Evolutionary conservation across 306 rosid genomes (phyloP).

Genomic region (Dryas alaskensis): DNA sequence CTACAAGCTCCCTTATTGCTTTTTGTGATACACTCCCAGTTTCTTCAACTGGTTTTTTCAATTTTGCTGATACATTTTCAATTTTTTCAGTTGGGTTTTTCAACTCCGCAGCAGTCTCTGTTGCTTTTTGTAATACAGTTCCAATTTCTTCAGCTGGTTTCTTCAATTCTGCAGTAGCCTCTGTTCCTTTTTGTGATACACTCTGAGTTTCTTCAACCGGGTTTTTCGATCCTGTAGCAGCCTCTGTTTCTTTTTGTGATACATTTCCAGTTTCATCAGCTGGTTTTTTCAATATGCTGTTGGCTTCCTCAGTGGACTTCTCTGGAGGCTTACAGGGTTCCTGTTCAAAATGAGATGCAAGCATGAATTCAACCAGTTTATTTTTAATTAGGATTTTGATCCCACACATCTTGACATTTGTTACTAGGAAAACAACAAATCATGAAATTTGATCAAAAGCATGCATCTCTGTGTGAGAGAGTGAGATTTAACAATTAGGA

Average conservation of each 20-base stretch:
- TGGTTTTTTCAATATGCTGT: background rate
- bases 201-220: background rate
- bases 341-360: slow-evolving; percentile 22
- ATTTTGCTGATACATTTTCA: background rate
- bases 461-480: background rate
- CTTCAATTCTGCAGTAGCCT: background rate
- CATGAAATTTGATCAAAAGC: background rate
- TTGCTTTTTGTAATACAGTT: background rate
- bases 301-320: slow-evolving; percentile 21
- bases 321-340: slow-evolving; percentile 15
- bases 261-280: slow-evolving; percentile 8
- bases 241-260: background rate
- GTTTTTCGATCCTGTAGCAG: background rate
- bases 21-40: background rate
- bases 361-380: background rate
- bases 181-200: background rate
- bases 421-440: background rate
- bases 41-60: background rate
- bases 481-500: background rate
- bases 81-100: background rate
- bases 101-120: background rate
- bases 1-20: background rate
- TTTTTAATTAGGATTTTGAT: background rate
- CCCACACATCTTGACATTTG: background rate
- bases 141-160: slow-evolving; percentile 1